A percentile compares a stretch with the other conserved stretches of the same genome.
Evolutionary conservation across 176 grass and related monocot species (phyloP).

Genomic region (Zizania latifolia): DNA sequence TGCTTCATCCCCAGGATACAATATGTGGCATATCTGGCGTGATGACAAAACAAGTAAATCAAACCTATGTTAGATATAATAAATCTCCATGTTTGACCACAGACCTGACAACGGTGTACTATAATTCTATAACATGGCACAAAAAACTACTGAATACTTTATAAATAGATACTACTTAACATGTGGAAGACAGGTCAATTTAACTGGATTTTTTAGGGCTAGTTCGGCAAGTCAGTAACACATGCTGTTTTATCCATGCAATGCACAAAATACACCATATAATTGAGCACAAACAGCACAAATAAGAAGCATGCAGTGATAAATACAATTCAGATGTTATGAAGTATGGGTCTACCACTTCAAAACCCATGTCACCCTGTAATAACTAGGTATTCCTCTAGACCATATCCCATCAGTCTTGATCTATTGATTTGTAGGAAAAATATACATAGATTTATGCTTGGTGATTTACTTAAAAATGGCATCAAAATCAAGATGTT

Average conservation of each 20-base stretch:
- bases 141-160: not conserved
- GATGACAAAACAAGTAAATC: constrained; percentile 11
- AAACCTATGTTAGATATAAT: constrained; percentile 8
- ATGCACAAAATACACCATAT: not conserved
- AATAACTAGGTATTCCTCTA: constrained; percentile 1
- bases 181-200: not conserved
- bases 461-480: not conserved
- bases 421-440: not conserved
- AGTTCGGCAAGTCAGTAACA: not conserved
- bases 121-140: not conserved
- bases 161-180: not conserved
- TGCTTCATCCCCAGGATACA: constrained; percentile 94
- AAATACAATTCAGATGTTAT: not conserved
- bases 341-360: not conserved
- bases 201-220: not conserved
- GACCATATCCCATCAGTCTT: not conserved
- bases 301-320: not conserved
- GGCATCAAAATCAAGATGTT: not conserved
- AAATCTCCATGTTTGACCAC: not conserved
- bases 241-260: not conserved
- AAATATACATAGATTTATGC: not conserved
- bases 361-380: not conserved
- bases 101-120: not conserved
- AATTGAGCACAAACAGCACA: not conserved
- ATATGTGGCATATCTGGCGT: constrained; percentile 80